Conservation (phyloP, 2,329 filamentous ascomycete genomes). For the Colletotrichum sp. region DNA sequence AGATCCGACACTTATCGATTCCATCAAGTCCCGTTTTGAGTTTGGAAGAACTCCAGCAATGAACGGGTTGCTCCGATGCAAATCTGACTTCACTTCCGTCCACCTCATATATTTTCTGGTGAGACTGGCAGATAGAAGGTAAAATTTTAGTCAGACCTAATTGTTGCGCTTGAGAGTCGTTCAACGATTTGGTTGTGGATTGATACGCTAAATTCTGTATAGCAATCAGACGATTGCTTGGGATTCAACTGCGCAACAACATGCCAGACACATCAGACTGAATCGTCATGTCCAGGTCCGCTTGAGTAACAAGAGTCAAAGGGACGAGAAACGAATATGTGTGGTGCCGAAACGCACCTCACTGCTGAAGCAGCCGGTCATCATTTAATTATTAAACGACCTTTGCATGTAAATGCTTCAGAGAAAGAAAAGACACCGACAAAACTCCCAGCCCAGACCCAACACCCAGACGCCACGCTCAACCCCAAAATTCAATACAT, state of each 20-base stretch:
- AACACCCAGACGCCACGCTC: neutral
- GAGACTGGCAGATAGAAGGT: neutral
- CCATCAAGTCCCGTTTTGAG: neutral
- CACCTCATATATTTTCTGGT: neutral
- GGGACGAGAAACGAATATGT: neutral
- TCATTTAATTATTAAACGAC: neutral
- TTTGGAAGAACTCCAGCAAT: neutral
- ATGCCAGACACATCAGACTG: neutral
- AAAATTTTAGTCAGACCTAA: neutral
- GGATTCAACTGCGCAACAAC: neutral
- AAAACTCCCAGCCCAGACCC: neutral
- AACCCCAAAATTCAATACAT: neutral
- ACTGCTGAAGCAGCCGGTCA: neutral
- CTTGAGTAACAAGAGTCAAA: neutral
- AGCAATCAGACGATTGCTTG: neutral
- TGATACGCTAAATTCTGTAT: neutral
- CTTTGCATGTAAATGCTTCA: neutral
- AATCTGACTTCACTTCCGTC: neutral
- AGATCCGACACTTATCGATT: neutral
- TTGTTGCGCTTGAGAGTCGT: neutral
- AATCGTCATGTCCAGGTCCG: neutral
- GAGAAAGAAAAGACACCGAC: neutral
- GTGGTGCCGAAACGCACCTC: neutral
- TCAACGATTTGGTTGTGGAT: neutral
- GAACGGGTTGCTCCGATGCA: neutral